Base-by-base conservation (phyloP, 2,329 filamentous ascomycete species). In the Beauveria sp. region DNA sequence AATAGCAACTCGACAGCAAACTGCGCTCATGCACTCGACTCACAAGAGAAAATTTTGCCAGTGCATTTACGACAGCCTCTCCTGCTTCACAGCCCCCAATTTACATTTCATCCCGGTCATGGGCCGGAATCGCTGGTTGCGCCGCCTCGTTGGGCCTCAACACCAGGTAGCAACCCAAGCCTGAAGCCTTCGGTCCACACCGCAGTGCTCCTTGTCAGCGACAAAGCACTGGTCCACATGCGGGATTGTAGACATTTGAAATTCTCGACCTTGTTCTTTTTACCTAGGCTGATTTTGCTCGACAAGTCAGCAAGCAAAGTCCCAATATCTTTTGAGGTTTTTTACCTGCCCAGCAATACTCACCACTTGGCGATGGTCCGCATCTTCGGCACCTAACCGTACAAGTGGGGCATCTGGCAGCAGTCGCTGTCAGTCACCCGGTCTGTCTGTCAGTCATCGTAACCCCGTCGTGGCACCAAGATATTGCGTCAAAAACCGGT, bases 71-170 rank as follows among this genome's bases (percentile, higher is more conserved):
- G 40, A 24, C 53, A 37, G 30, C 43, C 24, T 56, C 28, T 18
- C 16, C 37, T 34, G 53, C 34, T 37, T 41, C 4, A 51, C 30
- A 53, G 34, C 22, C 51, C 51, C 22, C 51, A 37, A 37, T 16
- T 16, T 37, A 34, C 40, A 46, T 46, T 46, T 34, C 18, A 10
- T n/a, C 24, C 46, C 16, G 9, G 46, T 18, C 55, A 51, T 51
- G 34, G 55, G 46, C 55, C 46, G 46, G 44, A 51, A 50, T 51
- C 20, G 44, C 55, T 24, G 18, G 10, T n/a, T 50, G 30, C 53
- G 55, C 55, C n/a, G 55, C 46, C 55, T 58, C 34, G 55, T 58
- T 58, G 55, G 55, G 55, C 55, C 30, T 51, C 55, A 58, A 58
- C 8, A 20, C 55, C 18, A 58, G 55, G 55, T 58, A 28, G 34